Evolutionary conservation across 2,329 filamentous ascomycete genomes (phyloP).

Genomic region (Metarhizium rileyi): DNA sequence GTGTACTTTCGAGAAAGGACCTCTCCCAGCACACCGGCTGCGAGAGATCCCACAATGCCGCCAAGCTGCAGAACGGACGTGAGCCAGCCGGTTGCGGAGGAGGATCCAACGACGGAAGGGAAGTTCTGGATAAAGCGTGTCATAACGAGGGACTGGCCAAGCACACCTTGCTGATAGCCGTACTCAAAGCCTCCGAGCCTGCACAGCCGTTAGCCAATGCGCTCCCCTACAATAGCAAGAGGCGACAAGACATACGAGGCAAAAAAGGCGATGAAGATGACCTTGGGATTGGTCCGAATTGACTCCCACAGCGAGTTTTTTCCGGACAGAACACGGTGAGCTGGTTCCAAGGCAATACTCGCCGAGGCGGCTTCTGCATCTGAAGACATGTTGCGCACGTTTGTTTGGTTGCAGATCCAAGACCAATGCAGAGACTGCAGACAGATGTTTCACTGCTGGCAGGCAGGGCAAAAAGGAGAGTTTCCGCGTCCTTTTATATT

Average conservation of each 20-base stretch:
- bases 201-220: background rate
- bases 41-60: constrained; percentile 37
- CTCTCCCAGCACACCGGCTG: constrained; percentile 33
- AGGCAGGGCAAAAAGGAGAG: no score
- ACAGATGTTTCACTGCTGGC: no score
- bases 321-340: constrained; percentile 7
- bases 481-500: background rate
- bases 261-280: constrained; percentile 29
- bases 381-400: constrained; percentile 4
- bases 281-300: constrained; percentile 24
- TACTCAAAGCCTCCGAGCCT: constrained; percentile 43
- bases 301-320: constrained; percentile 6
- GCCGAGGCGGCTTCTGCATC: constrained; percentile 9
- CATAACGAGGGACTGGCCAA: constrained; percentile 44
- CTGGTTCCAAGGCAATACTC: constrained; percentile 9
- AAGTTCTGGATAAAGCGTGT: constrained; percentile 39
- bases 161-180: constrained; percentile 45
- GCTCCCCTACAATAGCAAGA: background rate
- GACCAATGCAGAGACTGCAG: no score
- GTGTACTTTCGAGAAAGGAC: constrained; percentile 2
- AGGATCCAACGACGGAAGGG: constrained; percentile 34
- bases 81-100: constrained; percentile 39
- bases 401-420: background rate
- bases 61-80: constrained; percentile 41
- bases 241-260: constrained; percentile 22